Base-by-base conservation (phyloP, 768 basidiomycete genomes). In the Tricholoma terreum region DNA sequence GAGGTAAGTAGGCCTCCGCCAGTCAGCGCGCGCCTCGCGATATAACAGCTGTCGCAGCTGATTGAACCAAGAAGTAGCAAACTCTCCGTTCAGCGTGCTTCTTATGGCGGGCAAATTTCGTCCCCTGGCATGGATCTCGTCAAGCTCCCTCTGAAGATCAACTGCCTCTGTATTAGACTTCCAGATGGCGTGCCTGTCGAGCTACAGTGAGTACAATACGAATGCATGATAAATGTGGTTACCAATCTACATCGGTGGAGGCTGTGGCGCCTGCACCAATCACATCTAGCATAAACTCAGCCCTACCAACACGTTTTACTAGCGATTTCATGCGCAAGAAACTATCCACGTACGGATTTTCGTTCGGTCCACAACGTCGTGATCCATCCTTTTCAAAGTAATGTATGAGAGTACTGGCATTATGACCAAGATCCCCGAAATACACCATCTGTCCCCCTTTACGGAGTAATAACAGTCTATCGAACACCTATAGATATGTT, bases 351-450 rank as follows among this genome's bases (percentile, higher is more conserved):
- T 63, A 88, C 87, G 92, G 91, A 65, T 95, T 95, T 68, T 85
- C 92, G 0, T 78, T 76, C 3, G 78, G 65, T 0, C 77, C 74
- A 58, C 92, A 94, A n/a, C 63, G 64, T 2, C 84, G 75, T 0
- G 83, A 84, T 31, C 90, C 90, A 50, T 85, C 84, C 3, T 66
- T 64, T 67, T 91, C 85, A 59, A 95, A 92, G 69, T 95, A 94
- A n/a, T 78, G 67, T 54, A 92, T 83, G 17, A 94, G 68, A 0
- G 81, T 81, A 8, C 76, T 67, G 0, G 89, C 77, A 57, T 86
- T 81, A 17, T 72, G 60, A 0, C 92, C 91, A 22, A 92, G 67
- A 52, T 90, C 85, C 8, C 88, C 87, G 60, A 87, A 88, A 71
- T 88, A 91, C 7, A 86, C 86, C 3, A 79, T 86, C 62, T 87